Conservation (phyloP, 345 rosid species). For the Cardamine resedifolia region DNA sequence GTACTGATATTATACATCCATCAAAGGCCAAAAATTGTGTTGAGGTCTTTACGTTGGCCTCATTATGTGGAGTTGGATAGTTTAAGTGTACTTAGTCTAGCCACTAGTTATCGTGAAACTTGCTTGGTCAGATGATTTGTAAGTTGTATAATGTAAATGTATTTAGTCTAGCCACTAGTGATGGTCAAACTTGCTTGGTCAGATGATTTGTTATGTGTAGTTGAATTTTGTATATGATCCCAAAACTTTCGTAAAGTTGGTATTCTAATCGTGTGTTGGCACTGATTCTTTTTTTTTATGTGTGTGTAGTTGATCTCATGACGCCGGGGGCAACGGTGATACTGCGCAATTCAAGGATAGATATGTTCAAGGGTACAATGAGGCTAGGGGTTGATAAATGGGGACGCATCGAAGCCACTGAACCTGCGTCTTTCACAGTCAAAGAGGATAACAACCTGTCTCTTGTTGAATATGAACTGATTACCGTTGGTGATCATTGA, state of each 20-base stretch:
- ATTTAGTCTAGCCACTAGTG: not conserved
- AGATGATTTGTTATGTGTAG: not conserved
- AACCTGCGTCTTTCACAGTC: slow-evolving; percentile 60
- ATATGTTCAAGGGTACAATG: slow-evolving; percentile 98
- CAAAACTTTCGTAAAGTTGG: too few species aligned
- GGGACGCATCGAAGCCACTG: slow-evolving; percentile 86
- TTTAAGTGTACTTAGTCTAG: too few species aligned
- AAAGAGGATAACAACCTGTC: slow-evolving; percentile 83
- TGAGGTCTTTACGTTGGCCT: too few species aligned
- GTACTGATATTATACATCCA: too few species aligned
- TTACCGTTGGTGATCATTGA: slow-evolving; percentile 68
- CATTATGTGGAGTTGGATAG: too few species aligned
- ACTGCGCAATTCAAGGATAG: slow-evolving; percentile 87
- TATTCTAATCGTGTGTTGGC: too few species aligned
- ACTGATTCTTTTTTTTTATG: not conserved
- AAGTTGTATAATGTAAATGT: too few species aligned
- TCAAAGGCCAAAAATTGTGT: too few species aligned
- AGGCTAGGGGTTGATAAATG: slow-evolving; percentile 97
- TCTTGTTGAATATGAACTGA: slow-evolving; percentile 82
- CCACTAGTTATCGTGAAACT: too few species aligned
- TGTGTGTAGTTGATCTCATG: slow-evolving; percentile 68
- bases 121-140: too few species aligned
- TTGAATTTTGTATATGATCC: not conserved
- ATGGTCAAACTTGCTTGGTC: not conserved
- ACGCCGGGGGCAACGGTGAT: slow-evolving; percentile 64